Conservation (phyloP, 1,284 basidiomycete genomes). For the Mycena sp. region DNA sequence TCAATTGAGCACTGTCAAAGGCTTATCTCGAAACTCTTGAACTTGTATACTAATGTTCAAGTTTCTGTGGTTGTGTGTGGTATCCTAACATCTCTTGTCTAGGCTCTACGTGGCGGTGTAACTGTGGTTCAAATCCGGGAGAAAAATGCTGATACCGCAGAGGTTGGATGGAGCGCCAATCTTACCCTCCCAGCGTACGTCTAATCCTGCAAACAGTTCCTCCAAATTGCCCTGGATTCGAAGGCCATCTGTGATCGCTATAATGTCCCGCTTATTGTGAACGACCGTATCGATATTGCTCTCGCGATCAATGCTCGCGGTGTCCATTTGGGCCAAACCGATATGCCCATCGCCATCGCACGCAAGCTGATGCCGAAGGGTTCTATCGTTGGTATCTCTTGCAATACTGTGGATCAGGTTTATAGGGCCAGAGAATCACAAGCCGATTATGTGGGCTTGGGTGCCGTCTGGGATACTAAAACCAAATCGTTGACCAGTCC, state of each 20-base stretch:
- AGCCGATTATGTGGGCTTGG: conserved; percentile 91
- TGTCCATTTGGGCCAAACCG: conserved; percentile 92
- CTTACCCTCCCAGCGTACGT: neutral
- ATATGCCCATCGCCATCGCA: conserved; percentile 82
- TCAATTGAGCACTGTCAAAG: conserved; percentile 47
- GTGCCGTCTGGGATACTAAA: conserved; percentile 78
- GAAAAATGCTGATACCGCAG: conserved; percentile 82
- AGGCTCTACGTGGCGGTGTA: conserved; percentile 88
- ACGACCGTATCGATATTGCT: conserved; percentile 91
- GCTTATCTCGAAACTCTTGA: conserved; percentile 82
- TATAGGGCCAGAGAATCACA: conserved; percentile 62
- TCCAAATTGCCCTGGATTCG: conserved; percentile 77
- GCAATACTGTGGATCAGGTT: conserved; percentile 76
- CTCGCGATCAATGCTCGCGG: conserved; percentile 82
- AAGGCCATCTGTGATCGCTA: conserved; percentile 85
- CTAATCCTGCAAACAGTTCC: conserved; percentile 62
- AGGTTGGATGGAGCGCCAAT: conserved; percentile 55
- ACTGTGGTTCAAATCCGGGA: conserved; percentile 92
- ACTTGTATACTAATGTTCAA: conserved; percentile 60
- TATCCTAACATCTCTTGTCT: conserved; percentile 22
- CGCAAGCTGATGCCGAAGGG: conserved; percentile 75
- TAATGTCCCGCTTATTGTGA: conserved; percentile 89
- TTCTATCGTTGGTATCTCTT: conserved; percentile 86
- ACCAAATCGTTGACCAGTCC: conserved; percentile 77
- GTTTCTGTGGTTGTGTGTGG: conserved; percentile 13